Evolutionary conservation across 306 rosid species (phyloP).

Genomic region (Quercus rubra): DNA sequence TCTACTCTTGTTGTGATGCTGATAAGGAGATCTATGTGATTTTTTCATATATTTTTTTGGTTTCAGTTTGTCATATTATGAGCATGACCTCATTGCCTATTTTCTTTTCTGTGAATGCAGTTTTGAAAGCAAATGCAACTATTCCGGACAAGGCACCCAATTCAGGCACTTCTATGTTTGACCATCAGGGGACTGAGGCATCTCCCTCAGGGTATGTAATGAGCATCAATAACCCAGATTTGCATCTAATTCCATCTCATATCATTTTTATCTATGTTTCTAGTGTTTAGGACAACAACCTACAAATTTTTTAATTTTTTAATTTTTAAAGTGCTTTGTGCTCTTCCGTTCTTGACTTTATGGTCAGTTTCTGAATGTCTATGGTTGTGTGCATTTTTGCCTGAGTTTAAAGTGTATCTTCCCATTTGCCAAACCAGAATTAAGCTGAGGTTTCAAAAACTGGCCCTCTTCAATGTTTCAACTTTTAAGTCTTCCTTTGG

Average conservation of each 20-base stretch:
- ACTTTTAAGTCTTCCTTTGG: neutral
- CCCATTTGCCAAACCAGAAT: neutral
- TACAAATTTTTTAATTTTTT: neutral
- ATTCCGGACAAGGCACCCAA: slow-evolving; percentile 60
- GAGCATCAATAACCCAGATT: slow-evolving; percentile 14
- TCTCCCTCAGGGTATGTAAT: slow-evolving; percentile 74
- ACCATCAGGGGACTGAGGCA: slow-evolving; percentile 68
- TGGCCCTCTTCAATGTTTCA: neutral
- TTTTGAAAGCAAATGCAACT: slow-evolving; percentile 71
- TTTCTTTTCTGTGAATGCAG: slow-evolving; percentile 44
- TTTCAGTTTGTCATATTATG: neutral
- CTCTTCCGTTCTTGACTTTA: neutral
- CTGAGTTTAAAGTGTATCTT: neutral
- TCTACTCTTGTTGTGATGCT: neutral
- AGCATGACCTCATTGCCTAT: slow-evolving; percentile 1
- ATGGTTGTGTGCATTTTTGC: neutral
- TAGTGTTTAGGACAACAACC: neutral
- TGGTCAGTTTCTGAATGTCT: neutral
- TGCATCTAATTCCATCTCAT: neutral
- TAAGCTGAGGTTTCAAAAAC: neutral
- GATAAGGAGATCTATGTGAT: neutral
- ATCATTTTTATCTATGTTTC: neutral
- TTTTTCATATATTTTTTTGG: neutral
- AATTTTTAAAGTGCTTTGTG: neutral
- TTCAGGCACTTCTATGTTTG: slow-evolving; percentile 61